Conservation (phyloP, 1,284 basidiomycete genomes). For the Cutaneotrichosporon cutaneum region DNA sequence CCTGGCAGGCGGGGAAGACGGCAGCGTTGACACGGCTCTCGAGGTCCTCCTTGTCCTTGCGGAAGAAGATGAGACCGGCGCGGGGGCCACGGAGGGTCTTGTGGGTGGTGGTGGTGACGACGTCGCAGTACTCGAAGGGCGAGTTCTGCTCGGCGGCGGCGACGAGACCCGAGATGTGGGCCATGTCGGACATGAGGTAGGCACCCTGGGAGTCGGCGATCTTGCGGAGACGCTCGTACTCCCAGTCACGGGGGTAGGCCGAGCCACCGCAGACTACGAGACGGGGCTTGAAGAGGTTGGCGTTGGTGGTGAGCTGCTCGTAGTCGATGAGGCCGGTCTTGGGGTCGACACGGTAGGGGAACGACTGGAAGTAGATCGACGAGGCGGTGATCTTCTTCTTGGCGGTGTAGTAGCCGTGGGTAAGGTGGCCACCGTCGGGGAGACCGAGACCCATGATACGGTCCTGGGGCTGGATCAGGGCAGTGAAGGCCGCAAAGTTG, state of each 20-base stretch:
- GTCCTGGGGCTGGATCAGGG: slow-evolving; percentile 95
- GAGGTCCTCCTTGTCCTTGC: slow-evolving; percentile 87
- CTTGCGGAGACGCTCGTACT: slow-evolving; percentile 78
- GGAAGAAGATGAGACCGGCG: slow-evolving; percentile 98
- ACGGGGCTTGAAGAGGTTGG: slow-evolving; percentile 93
- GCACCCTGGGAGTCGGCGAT: slow-evolving; percentile 86
- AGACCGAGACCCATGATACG: slow-evolving; percentile 99
- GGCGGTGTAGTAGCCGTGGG: slow-evolving; percentile 97
- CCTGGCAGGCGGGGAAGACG: slow-evolving; percentile 99
- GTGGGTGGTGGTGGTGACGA: slow-evolving; percentile 97
- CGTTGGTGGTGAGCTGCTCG: slow-evolving; percentile 75
- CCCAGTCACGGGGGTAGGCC: slow-evolving; percentile 98
- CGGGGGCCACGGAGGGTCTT: slow-evolving; percentile 98
- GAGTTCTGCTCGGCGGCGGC: slow-evolving; percentile 89
- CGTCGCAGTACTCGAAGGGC: slow-evolving; percentile 96
- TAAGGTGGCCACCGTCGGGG: slow-evolving; percentile 96
- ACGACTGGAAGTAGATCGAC: slow-evolving; percentile 99
- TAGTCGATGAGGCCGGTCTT: slow-evolving; percentile 91
- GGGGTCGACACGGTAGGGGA: slow-evolving; percentile 88
- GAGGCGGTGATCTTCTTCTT: slow-evolving; percentile 99
- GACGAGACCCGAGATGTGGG: slow-evolving; percentile 93
- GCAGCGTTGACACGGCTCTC: slow-evolving; percentile 97
- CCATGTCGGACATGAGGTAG: slow-evolving; percentile 93
- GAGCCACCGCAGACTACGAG: slow-evolving; percentile 97
- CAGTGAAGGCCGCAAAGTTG: slow-evolving; percentile 96